A percentile compares a stretch with the other conserved stretches of the same genome.
These are phyloP conservation scores for Thoreauomyces humboldtii DNA, from an alignment of 192 early-diverging fungal species.

Conservation along the genomic window DNA sequence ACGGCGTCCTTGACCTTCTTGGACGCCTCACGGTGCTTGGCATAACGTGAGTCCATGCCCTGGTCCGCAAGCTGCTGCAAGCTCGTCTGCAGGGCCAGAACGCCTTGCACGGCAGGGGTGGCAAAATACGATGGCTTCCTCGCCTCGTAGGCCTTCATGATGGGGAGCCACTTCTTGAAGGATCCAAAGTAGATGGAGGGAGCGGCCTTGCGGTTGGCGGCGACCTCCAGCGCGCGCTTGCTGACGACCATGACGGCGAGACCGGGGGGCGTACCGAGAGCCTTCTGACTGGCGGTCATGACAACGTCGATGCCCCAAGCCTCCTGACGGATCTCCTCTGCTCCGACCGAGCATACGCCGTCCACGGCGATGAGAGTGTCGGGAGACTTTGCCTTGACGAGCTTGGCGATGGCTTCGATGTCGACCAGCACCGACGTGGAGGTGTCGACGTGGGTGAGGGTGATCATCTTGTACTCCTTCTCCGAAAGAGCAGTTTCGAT, in stretches of 20 bases:
- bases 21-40: conserved; percentile 68
- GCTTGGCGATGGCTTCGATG: conserved; percentile 69
- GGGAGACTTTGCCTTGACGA: conserved; percentile 75
- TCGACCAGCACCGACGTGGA: conserved; percentile 90
- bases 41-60: conserved; percentile 74
- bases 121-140: conserved; percentile 94
- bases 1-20: conserved; percentile 73
- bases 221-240: conserved; percentile 69
- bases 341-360: conserved; percentile 93
- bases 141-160: conserved; percentile 95
- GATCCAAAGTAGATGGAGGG: conserved; percentile 88
- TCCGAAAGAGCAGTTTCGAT: conserved; percentile 61
- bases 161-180: conserved; percentile 93
- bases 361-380: conserved; percentile 88
- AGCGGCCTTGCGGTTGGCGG: conserved; percentile 67
- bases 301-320: conserved; percentile 89
- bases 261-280: conserved; percentile 90
- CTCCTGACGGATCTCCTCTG: conserved; percentile 89
- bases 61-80: conserved; percentile 73
- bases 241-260: conserved; percentile 84
- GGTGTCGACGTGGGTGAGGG: conserved; percentile 95
- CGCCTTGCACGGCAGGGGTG: conserved; percentile 90
- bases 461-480: conserved; percentile 75
- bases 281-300: conserved; percentile 94
- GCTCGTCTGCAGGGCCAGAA: conserved; percentile 83